A percentile compares a stretch with the other conserved stretches of the same genome.
Evolutionary conservation across 2,329 filamentous ascomycete genomes (phyloP).

Genomic region (Curvularia lunata): DNA sequence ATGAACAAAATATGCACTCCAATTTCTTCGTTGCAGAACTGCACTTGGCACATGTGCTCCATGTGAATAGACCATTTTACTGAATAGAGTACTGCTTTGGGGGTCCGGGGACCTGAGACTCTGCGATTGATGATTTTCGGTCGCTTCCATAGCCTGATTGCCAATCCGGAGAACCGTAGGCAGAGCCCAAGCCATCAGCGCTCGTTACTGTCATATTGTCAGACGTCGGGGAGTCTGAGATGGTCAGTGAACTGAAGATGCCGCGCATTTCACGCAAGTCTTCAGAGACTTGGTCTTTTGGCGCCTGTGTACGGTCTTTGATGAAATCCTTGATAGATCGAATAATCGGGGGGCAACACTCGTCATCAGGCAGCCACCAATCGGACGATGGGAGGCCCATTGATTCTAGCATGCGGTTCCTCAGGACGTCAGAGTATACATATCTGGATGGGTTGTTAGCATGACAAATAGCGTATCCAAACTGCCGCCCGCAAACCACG

Average conservation of each 20-base stretch:
- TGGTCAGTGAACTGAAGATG: conserved; percentile 60
- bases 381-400: conserved; percentile 75
- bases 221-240: conserved; percentile 43
- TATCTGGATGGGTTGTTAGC: conserved; percentile 64
- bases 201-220: conserved; percentile 38
- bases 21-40: conserved; percentile 9
- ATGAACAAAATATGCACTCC: conserved; percentile 2
- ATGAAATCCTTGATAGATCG: conserved; percentile 81
- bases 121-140: conserved; percentile 27
- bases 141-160: conserved; percentile 29
- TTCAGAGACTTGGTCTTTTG: conserved; percentile 61
- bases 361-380: conserved; percentile 90
- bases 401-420: conserved; percentile 74
- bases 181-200: conserved; percentile 27
- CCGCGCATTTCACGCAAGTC: conserved; percentile 77
- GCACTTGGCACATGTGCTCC: neutral
- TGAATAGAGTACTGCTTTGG: conserved; percentile 22
- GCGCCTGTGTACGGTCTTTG: conserved; percentile 69
- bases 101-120: conserved; percentile 20
- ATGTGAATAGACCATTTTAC: conserved; percentile 12
- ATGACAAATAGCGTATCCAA: neutral
- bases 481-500: neutral
- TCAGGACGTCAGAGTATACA: conserved; percentile 77
- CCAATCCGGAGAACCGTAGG: conserved; percentile 36
- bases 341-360: conserved; percentile 75